Percentiles rank a stretch among this genome's conserved stretches.
Evolutionary conservation across 208 protist species (phyloP).

Genomic region (Acanthamoeba divionensis): DNA sequence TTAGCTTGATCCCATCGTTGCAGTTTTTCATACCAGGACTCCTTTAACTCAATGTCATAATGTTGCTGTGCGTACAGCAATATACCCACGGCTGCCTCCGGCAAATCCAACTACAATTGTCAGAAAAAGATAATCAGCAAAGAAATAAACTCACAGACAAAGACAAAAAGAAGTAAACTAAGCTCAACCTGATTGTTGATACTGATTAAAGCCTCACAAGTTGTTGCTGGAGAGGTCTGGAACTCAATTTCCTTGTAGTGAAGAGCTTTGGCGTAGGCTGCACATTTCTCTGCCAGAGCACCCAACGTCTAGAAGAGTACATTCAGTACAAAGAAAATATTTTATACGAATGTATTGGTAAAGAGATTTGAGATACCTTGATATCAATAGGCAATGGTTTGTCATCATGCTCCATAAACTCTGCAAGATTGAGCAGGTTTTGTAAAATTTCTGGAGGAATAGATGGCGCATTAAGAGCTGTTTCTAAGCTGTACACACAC

Average conservation of each 20-base stretch:
- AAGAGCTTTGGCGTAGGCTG: constrained; percentile 81
- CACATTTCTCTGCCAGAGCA: constrained; percentile 70
- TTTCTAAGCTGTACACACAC: constrained; percentile 51
- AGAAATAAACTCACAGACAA: too few species aligned
- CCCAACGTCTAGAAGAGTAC: constrained; percentile 59
- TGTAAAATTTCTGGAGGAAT: constrained; percentile 80
- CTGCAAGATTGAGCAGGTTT: constrained; percentile 78
- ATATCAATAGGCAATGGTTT: constrained; percentile 78
- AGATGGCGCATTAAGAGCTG: constrained; percentile 44
- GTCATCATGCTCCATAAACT: constrained; percentile 83
- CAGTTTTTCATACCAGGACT: constrained; percentile 93
- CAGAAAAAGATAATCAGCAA: constrained; percentile 95
- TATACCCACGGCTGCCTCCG: constrained; percentile 95
- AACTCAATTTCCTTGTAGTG: constrained; percentile 85
- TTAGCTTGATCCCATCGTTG: constrained; percentile 93
- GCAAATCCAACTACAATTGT: constrained; percentile 90
- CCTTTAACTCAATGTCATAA: constrained; percentile 79
- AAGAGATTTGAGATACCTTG: neutral
- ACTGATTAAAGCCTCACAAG: constrained; percentile 88
- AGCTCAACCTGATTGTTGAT: constrained; percentile 98
- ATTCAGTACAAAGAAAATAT: neutral
- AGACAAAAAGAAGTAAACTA: constrained; percentile 70
- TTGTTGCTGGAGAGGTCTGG: constrained; percentile 51
- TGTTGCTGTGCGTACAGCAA: constrained; percentile 88
- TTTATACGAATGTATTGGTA: neutral